phyloP scores from a whole-genome alignment of 2,329 filamentous ascomycete species.

The Fusarium dimerum region DNA sequence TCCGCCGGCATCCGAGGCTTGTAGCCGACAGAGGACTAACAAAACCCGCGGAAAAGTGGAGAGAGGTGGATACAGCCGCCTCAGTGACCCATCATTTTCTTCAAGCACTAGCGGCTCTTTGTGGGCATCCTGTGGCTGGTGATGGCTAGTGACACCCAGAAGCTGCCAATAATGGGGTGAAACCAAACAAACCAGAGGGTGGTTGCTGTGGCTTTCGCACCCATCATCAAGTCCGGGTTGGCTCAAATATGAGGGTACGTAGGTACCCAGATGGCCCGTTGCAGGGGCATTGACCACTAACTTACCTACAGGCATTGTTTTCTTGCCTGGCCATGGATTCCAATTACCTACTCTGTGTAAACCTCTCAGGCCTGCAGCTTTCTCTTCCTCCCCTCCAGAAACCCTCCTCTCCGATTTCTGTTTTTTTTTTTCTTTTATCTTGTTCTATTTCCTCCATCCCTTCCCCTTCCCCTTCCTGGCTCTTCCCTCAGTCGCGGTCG shows the following conservation, averaged over 20 bases:
- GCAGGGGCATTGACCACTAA: too few species aligned
- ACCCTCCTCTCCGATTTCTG: neutral
- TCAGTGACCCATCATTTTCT: conserved; percentile 13
- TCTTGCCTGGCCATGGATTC: conserved; percentile 21
- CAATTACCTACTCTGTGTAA: conserved; percentile 12
- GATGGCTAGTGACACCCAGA: conserved; percentile 20
- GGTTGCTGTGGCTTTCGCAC: conserved; percentile 18
- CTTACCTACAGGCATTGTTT: too few species aligned
- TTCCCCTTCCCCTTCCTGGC: conserved; percentile 22
- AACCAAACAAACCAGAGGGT: neutral
- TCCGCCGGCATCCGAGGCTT: conserved; percentile 34
- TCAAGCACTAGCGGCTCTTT: conserved; percentile 4
- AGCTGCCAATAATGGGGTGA: neutral
- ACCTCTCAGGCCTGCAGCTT: conserved; percentile 7
- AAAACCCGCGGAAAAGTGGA: conserved; percentile 32
- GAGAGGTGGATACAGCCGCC: conserved; percentile 18
- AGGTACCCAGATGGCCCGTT: too few species aligned
- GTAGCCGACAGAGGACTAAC: conserved; percentile 25
- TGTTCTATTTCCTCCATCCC: conserved; percentile 19
- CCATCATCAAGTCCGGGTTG: too few species aligned
- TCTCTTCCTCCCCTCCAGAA: conserved; percentile 9
- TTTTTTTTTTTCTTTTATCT: conserved; percentile 6
- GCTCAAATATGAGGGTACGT: too few species aligned
- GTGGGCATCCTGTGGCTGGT: conserved; percentile 20
- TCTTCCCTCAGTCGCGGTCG: conserved; percentile 16